Base-by-base conservation (phyloP, 441 rosid genomes). In the Hura crepitans region DNA sequence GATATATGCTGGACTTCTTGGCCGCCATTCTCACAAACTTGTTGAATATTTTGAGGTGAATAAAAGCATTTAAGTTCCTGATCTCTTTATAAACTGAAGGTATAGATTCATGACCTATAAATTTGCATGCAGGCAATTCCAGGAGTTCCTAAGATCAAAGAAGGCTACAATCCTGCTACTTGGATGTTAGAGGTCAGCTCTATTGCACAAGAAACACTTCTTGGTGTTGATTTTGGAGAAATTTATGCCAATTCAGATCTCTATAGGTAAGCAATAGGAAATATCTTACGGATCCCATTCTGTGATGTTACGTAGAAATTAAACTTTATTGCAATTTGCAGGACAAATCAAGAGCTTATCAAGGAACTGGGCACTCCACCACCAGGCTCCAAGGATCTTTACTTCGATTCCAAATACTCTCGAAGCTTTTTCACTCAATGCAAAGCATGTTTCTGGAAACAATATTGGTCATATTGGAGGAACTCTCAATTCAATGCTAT, bases 391-490 rank as follows among this genome's bases (percentile, higher is more conserved):
- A 56, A 70, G 60, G 89, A 87, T 71, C 86, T 89, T 69, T 68
- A 81, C 75, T 89, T 84, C 75, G 82, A 85, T 0, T 75, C 92
- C 18, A 64, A 77, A 56, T 85, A 81, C 71, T 85, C 92, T 30
- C 89, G 84, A 66, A 68, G 58, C 73, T 87, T 87, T 75, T 7
- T 74, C 2, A 81, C 82, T 61, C 91, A 87, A 68, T 87, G 81
- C 83, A 78, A 74, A 59, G 89, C 92, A 45, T 85, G 92, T 73
- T 84, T 87, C 76, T 82, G 84, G 87, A 89, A 85, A 77, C 95
- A 87, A 49, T 69, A 82, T 47, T 73, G 77, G 81, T 89, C 92
- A 12, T 86, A 86, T 73, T 89, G 89, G 94, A 82, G 88, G 77
- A 85, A 89, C 72, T 80, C 87, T 0, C 78, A 42, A 22, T 89